These are phyloP conservation scores for Cubamyces sp. DNA, from an alignment of 768 basidiomycete species.

Conservation along the genomic window DNA sequence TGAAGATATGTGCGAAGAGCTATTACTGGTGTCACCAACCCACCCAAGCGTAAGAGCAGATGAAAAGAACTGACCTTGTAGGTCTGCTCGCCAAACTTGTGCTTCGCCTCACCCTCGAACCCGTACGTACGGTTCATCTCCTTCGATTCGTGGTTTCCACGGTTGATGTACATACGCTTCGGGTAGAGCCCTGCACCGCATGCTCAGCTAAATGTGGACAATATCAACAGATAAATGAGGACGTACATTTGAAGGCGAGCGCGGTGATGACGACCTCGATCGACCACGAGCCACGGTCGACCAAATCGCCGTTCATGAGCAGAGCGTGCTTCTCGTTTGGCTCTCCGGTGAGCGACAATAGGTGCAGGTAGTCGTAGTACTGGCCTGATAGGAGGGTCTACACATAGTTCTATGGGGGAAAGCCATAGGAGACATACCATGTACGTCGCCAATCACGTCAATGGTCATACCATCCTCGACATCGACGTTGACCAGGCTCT, in stretches of 20 bases:
- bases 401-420: constrained; percentile 5
- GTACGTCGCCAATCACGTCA: constrained; percentile 96
- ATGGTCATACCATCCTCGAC: constrained; percentile 79
- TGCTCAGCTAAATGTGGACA: background rate
- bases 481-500: constrained; percentile 77
- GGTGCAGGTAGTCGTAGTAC: constrained; percentile 91
- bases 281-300: constrained; percentile 96
- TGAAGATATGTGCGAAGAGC: constrained; percentile 95
- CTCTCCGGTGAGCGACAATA: constrained; percentile 82
- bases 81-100: constrained; percentile 94
- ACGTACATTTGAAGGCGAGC: constrained; percentile 92
- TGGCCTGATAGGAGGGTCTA: constrained; percentile 59
- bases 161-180: constrained; percentile 86
- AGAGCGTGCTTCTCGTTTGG: constrained; percentile 86
- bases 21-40: constrained; percentile 35
- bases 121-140: constrained; percentile 97
- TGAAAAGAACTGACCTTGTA: constrained; percentile 66
- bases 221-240: background rate
- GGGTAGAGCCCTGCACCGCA: constrained; percentile 81
- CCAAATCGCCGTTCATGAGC: constrained; percentile 94
- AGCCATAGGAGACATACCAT: constrained; percentile 54
- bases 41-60: background rate
- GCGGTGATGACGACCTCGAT: constrained; percentile 91
- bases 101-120: constrained; percentile 94
- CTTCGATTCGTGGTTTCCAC: constrained; percentile 96